Base-by-base conservation (phyloP, 805 yeast genomes). In the Sporopachydermia lactativora region DNA sequence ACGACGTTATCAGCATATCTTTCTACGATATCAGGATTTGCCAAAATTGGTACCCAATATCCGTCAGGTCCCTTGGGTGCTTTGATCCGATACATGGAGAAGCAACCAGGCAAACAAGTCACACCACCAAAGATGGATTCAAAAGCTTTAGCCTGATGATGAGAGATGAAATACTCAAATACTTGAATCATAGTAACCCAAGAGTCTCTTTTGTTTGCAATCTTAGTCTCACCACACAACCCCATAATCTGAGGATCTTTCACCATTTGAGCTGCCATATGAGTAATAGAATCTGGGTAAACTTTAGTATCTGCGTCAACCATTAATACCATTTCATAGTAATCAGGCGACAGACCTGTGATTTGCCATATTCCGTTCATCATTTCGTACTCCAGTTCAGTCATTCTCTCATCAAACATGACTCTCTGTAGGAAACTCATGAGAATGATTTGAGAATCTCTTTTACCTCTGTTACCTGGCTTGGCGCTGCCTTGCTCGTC, bases 171-270 rank as follows among this genome's bases (percentile, higher is more conserved):
- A 57, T 86, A 86, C 53, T 86, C 96, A 57, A 86, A 86, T 18
- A 86, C 96, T 62, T 86, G 96, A 53, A 86, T 86, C 34, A 83
- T 81, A 1, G 95, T 83, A 13, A 85, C 95, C 95, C 95, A 86
- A 11, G 86, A 73, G 44, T 73, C 77, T 2, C 69, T 57, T 57
- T 86, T 86, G 58, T 86, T 86, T 3, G 94, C 73, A 50, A 86
- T 86, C 58, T 83, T 85, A 0, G 96, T 86, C 56, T 86, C 96
- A 39, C 96, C 96, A 67, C 96, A 86, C 36, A 86, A 64, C 2
- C 96, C 96, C 94, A 86, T 86, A 42, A 86, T 68, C 46, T 65
- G 66, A 0, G 95, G 94, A 54, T 86, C 89, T 51, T 73, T 79
- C 16, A 83, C 86, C 83, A 86, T 77, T 51, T 81, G 83, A 1